These are phyloP conservation scores for Penicillium concentricum DNA, from an alignment of 2,329 filamentous ascomycete species.

Conservation along the genomic window DNA sequence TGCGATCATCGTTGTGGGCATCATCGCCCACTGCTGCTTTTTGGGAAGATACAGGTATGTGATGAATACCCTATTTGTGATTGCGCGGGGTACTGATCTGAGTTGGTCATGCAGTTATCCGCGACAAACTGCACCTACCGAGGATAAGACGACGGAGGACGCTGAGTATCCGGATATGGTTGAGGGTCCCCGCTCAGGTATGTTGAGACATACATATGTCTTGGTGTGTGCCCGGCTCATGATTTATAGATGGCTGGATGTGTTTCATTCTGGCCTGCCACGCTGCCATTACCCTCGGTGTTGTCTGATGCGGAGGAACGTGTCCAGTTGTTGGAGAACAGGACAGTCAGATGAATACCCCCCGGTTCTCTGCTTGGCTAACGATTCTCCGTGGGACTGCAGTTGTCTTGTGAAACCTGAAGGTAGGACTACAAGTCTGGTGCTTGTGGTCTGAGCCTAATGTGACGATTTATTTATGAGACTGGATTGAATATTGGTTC, in stretches of 20 bases:
- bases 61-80: no score
- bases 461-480: not conserved
- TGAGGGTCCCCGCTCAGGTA: not conserved
- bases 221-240: not conserved
- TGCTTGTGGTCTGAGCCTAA: not conserved
- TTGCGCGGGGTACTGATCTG: not conserved
- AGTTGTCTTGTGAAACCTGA: not conserved
- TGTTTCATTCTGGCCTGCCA: slow-evolving; percentile 1
- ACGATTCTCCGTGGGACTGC: not conserved
- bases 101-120: not conserved
- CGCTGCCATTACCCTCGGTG: slow-evolving; percentile 8
- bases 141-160: not conserved
- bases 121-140: not conserved
- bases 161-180: not conserved
- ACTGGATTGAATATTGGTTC: not conserved
- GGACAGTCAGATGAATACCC: not conserved
- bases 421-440: not conserved
- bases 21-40: not conserved
- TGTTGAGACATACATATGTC: not conserved
- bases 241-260: not conserved
- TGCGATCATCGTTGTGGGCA: not conserved
- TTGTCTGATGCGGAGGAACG: not conserved
- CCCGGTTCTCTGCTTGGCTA: not conserved
- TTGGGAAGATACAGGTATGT: not conserved
- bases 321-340: not conserved